phyloP scores from a whole-genome alignment of 495 filamentous ascomycete genomes.

The Penicillium simplicissimum region DNA sequence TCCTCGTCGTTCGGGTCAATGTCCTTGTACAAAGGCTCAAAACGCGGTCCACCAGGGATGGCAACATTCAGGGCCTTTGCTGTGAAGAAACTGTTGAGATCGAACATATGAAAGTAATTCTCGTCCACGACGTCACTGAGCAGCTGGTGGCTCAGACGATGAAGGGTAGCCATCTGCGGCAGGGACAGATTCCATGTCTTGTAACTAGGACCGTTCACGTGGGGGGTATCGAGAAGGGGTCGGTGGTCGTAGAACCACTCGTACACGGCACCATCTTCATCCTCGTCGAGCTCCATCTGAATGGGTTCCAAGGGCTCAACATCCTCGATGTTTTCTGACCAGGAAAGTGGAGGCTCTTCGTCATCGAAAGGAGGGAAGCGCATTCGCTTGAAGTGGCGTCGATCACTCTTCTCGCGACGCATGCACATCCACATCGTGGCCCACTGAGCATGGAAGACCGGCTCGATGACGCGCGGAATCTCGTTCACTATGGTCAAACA shows the following conservation, averaged over 20 bases:
- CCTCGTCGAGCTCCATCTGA: slow-evolving; percentile 97
- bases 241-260: slow-evolving; percentile 99
- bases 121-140: slow-evolving; percentile 91
- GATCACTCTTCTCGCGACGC: slow-evolving; percentile 95
- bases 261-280: slow-evolving; percentile 86
- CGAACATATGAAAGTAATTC: slow-evolving; percentile 99
- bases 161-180: slow-evolving; percentile 94
- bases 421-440: slow-evolving; percentile 99
- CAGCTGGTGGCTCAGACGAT: slow-evolving; percentile 87
- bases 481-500: slow-evolving; percentile 98
- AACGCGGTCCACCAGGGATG: slow-evolving; percentile 93
- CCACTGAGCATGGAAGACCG: slow-evolving; percentile 98
- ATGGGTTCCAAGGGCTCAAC: slow-evolving; percentile 98
- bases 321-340: slow-evolving; percentile 98
- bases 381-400: slow-evolving; percentile 98
- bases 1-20: slow-evolving; percentile 99
- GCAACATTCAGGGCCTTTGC: slow-evolving; percentile 98
- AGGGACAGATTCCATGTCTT: slow-evolving; percentile 93
- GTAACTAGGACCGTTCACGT: slow-evolving; percentile 97
- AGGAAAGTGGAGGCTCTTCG: slow-evolving; percentile 95
- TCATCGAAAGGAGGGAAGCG: slow-evolving; percentile 98
- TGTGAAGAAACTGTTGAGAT: slow-evolving; percentile 90
- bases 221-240: slow-evolving; percentile 85
- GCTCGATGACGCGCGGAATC: slow-evolving; percentile 94
- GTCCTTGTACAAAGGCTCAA: slow-evolving; percentile 98